phyloP scores from a whole-genome alignment of 2,329 filamentous ascomycete genomes.

The Chrysoporthe deuterocubensis region DNA sequence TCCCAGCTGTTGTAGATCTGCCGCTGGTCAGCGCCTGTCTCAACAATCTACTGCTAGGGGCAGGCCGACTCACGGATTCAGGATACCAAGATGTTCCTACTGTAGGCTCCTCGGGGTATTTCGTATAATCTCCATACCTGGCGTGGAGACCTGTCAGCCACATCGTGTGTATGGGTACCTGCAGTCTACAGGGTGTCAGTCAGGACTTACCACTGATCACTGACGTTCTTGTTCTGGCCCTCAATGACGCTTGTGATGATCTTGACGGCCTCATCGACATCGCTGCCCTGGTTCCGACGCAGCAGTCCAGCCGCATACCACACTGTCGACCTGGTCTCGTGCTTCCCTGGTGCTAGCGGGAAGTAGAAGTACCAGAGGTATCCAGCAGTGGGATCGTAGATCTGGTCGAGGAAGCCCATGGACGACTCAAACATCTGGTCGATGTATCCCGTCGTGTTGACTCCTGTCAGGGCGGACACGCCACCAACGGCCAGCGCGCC shows the following conservation, averaged over 20 bases:
- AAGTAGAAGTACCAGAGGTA: slow-evolving; percentile 57
- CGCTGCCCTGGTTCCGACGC: slow-evolving; percentile 55
- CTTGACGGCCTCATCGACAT: slow-evolving; percentile 54
- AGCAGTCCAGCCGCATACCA: slow-evolving; percentile 65
- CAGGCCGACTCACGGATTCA: slow-evolving; percentile 8
- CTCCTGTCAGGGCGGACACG: slow-evolving; percentile 14
- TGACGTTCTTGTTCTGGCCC: slow-evolving; percentile 55
- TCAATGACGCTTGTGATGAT: slow-evolving; percentile 59
- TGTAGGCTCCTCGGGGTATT: slow-evolving; percentile 60
- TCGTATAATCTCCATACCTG: slow-evolving; percentile 55
- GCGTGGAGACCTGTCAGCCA: not conserved
- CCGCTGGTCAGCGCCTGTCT: no score
- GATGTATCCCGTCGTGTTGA: slow-evolving; percentile 25
- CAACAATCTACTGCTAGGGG: no score
- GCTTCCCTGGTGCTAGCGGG: slow-evolving; percentile 52
- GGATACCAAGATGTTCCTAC: slow-evolving; percentile 56
- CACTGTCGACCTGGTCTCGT: slow-evolving; percentile 60
- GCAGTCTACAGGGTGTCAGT: no score
- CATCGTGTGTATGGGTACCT: no score
- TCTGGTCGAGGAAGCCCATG: slow-evolving; percentile 59
- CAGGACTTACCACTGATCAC: slow-evolving; percentile 56
- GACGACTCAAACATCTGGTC: slow-evolving; percentile 48
- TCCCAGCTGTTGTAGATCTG: slow-evolving; percentile 63
- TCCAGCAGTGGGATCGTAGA: slow-evolving; percentile 55
- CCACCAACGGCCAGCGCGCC: slow-evolving; percentile 18